These are phyloP conservation scores for Vanrija humicola DNA, from an alignment of 1,284 basidiomycete species.

Conservation along the genomic window DNA sequence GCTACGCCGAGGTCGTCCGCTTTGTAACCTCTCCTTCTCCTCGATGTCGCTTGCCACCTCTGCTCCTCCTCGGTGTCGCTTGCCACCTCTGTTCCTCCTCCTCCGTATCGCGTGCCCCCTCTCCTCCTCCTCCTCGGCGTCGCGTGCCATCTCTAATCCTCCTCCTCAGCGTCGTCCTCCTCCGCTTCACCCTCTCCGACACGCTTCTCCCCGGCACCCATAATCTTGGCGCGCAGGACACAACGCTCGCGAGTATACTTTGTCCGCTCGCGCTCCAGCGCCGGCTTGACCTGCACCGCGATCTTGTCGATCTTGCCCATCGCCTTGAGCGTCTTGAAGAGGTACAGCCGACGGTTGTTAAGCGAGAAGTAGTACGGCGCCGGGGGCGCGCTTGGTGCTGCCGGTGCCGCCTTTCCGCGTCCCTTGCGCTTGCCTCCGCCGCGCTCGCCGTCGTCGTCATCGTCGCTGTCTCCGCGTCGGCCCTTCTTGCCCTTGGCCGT, in stretches of 20 bases:
- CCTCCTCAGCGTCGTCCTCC: slow-evolving; percentile 1
- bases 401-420: background rate
- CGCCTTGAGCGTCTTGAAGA: slow-evolving; percentile 16
- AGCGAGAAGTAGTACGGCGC: slow-evolving; percentile 19
- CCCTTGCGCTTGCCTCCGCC: background rate
- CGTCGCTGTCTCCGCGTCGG: background rate
- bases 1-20: too few relatives aligned
- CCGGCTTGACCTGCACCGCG: slow-evolving; percentile 18
- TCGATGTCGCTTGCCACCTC: too few relatives aligned
- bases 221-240: slow-evolving; percentile 13
- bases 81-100: too few relatives aligned
- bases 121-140: background rate
- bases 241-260: slow-evolving; percentile 16
- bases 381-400: background rate
- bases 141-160: background rate
- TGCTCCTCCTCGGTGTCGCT: too few relatives aligned
- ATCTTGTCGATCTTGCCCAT: slow-evolving; percentile 9
- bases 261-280: slow-evolving; percentile 14
- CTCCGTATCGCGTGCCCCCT: too few relatives aligned
- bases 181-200: background rate
- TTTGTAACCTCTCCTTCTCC: too few relatives aligned
- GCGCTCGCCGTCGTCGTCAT: background rate
- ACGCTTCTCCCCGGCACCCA: slow-evolving; percentile 11
- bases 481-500: too few relatives aligned
- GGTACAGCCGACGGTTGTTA: slow-evolving; percentile 15